These are phyloP conservation scores for Fusarium denticulatum DNA, from an alignment of 2,329 filamentous ascomycete genomes.

Conservation along the genomic window DNA sequence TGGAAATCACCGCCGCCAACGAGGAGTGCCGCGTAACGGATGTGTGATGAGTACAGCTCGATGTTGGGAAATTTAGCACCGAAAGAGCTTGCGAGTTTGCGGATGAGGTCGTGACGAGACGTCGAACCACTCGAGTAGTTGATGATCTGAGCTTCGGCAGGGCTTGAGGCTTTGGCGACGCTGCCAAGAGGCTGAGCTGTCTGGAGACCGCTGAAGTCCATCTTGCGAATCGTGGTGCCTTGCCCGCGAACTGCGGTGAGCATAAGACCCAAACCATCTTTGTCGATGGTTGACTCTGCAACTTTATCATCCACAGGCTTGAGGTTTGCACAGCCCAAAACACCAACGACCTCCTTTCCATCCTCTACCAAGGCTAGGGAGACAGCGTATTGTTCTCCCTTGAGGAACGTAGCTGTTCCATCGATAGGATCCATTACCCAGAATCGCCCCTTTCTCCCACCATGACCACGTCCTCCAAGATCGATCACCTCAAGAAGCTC, in stretches of 20 bases:
- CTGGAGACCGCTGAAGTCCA: constrained; percentile 36
- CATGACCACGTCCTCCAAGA: constrained; percentile 57
- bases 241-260: constrained; percentile 47
- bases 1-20: constrained; percentile 51
- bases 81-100: constrained; percentile 43
- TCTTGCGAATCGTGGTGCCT: constrained; percentile 44
- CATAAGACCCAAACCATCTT: constrained; percentile 49
- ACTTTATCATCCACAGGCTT: constrained; percentile 50
- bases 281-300: constrained; percentile 47
- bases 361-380: constrained; percentile 67
- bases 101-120: constrained; percentile 47
- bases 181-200: constrained; percentile 30
- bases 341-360: constrained; percentile 66
- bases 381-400: constrained; percentile 70
- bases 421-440: constrained; percentile 75
- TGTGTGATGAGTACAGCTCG: constrained; percentile 53
- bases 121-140: constrained; percentile 47
- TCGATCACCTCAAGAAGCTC: constrained; percentile 72
- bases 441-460: constrained; percentile 53
- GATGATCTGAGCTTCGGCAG: constrained; percentile 47
- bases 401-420: constrained; percentile 70
- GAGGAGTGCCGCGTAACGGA: constrained; percentile 52
- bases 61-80: constrained; percentile 50
- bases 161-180: constrained; percentile 31
- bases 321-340: constrained; percentile 70